Conservation (phyloP, 306 rosid species). For the Casuarina equisetifolia region DNA sequence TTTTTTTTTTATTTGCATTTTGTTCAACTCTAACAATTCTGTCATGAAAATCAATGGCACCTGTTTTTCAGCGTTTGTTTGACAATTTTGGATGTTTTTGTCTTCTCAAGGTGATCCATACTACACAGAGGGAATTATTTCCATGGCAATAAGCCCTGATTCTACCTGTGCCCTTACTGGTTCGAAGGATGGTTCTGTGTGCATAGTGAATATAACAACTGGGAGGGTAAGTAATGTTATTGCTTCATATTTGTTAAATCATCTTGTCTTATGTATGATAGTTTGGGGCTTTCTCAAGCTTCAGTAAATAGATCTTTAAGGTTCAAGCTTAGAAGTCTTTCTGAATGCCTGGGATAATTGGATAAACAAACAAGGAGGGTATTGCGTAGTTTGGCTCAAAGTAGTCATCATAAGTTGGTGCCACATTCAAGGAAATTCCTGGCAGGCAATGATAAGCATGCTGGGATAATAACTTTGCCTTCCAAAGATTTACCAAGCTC, state of each 20-base stretch:
- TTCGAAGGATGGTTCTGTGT: slow-evolving; percentile 78
- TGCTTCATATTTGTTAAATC: slow-evolving; percentile 21
- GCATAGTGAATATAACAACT: slow-evolving; percentile 66
- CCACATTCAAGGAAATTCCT: not conserved
- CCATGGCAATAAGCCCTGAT: slow-evolving; percentile 71
- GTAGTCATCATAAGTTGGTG: not conserved
- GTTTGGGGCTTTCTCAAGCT: slow-evolving; percentile 13
- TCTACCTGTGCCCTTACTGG: slow-evolving; percentile 78
- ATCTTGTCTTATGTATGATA: slow-evolving; percentile 12
- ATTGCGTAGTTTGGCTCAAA: not conserved
- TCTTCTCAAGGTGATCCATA: slow-evolving; percentile 73
- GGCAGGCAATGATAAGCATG: not conserved
- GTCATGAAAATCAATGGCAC: not conserved
- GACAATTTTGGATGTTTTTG: not conserved
- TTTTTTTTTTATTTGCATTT: not conserved
- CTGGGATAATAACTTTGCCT: not conserved
- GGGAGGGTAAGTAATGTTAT: slow-evolving; percentile 62
- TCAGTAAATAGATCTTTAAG: not conserved
- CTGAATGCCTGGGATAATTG: slow-evolving; percentile 10
- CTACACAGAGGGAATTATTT: slow-evolving; percentile 77
- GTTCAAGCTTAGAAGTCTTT: slow-evolving; percentile 7
- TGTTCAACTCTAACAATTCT: not conserved
- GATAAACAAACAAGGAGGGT: not conserved
- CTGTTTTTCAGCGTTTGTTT: slow-evolving; percentile 8
- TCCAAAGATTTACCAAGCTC: not conserved